Evolutionary conservation across 306 rosid genomes (phyloP).

Genomic region (Glycine soja): DNA sequence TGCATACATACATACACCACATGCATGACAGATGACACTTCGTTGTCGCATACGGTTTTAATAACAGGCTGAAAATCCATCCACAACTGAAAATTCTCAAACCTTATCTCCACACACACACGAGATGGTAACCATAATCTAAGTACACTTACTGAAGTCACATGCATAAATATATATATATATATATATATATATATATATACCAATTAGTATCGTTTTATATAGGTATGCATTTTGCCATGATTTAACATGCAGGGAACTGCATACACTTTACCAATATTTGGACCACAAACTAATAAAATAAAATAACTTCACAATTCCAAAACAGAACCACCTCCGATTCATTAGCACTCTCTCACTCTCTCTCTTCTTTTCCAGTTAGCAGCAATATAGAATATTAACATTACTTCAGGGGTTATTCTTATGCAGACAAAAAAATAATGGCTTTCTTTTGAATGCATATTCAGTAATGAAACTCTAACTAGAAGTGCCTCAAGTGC

Average conservation of each 20-base stretch:
- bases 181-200: not conserved
- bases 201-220: conserved; percentile 40
- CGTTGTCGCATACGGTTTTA: conserved; percentile 14
- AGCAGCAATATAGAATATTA: conserved; percentile 29
- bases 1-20: conserved; percentile 31
- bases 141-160: conserved; percentile 35
- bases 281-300: conserved; percentile 69
- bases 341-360: conserved; percentile 36
- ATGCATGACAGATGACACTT: conserved; percentile 42
- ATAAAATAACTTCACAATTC: conserved; percentile 40
- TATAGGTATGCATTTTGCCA: conserved; percentile 35
- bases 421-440: not conserved
- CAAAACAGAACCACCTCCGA: conserved; percentile 71
- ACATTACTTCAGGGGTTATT: conserved; percentile 17
- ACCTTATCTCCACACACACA: conserved; percentile 18
- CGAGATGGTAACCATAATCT: conserved; percentile 24
- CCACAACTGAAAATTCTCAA: conserved; percentile 30
- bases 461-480: not conserved
- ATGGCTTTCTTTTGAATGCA: conserved; percentile 20
- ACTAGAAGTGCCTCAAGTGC: conserved; percentile 7
- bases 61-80: conserved; percentile 41
- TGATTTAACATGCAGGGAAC: conserved; percentile 53
- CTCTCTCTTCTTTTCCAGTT: conserved; percentile 34
- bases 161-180: conserved; percentile 14
- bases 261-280: conserved; percentile 46